A percentile compares a stretch with the other conserved stretches of the same genome.
phyloP scores from a whole-genome alignment of 768 basidiomycete genomes.

The Trametes cinnabarina region DNA sequence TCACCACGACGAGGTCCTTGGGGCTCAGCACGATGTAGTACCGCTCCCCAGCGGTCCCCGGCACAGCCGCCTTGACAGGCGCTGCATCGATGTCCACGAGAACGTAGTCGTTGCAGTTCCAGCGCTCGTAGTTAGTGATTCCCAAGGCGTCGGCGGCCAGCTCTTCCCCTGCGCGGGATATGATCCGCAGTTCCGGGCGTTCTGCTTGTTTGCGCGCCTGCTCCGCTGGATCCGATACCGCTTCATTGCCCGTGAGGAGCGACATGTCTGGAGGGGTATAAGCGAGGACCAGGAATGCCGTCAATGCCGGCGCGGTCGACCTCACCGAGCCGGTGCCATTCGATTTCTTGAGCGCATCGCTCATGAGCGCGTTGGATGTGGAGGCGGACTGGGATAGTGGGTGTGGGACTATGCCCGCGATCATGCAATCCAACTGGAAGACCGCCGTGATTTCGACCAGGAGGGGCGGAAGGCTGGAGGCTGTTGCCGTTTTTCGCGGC shows the following conservation, averaged over 20 bases:
- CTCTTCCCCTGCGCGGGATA: constrained; percentile 87
- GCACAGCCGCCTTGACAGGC: constrained; percentile 12
- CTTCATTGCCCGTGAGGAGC: constrained; percentile 53
- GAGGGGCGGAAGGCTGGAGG: constrained; percentile 53
- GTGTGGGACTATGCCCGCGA: constrained; percentile 86
- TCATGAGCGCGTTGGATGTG: not conserved
- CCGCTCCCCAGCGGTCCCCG: constrained; percentile 28
- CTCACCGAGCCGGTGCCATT: constrained; percentile 21
- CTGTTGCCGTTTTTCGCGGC: constrained; percentile 44
- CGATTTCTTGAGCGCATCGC: constrained; percentile 1
- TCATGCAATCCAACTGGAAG: constrained; percentile 94
- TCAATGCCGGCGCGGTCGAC: constrained; percentile 37
- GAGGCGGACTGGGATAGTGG: constrained; percentile 36
- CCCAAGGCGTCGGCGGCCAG: constrained; percentile 79
- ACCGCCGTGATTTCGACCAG: constrained; percentile 87
- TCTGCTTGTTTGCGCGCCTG: constrained; percentile 84
- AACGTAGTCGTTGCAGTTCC: constrained; percentile 91
- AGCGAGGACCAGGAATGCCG: constrained; percentile 83
- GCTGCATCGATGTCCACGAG: constrained; percentile 49
- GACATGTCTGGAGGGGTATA: constrained; percentile 80
- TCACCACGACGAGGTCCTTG: constrained; percentile 82
- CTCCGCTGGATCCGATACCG: constrained; percentile 62
- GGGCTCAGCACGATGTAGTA: constrained; percentile 87
- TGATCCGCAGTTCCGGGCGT: constrained; percentile 92
- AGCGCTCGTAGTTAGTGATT: constrained; percentile 74